Conservation (phyloP, 2,329 filamentous ascomycete species). For the Ophiobolus disseminans region DNA sequence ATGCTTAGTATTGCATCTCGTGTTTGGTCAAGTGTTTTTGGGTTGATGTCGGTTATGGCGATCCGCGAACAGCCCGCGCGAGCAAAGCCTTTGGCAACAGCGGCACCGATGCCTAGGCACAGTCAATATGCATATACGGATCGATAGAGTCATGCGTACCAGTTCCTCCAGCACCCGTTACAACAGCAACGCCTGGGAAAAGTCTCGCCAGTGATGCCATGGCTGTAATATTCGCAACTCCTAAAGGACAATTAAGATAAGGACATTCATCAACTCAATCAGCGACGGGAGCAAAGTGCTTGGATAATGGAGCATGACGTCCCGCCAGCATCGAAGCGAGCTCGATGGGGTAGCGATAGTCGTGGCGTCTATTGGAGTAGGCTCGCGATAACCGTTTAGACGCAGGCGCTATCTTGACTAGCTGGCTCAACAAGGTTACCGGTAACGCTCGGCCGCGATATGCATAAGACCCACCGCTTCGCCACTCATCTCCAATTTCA, state of each 20-base stretch:
- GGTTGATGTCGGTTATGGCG: constrained; percentile 61
- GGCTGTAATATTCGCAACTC: no score
- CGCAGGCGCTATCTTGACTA: no score
- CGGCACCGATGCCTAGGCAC: constrained; percentile 61
- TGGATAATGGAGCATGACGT: not conserved
- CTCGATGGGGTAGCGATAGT: not conserved
- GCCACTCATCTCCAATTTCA: constrained; percentile 8
- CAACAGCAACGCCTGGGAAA: constrained; percentile 40
- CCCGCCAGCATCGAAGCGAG: not conserved
- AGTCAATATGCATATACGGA: constrained; percentile 5
- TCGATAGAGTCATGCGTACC: constrained; percentile 21
- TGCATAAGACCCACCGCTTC: not conserved
- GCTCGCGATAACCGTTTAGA: no score
- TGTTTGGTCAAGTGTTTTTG: constrained; percentile 49
- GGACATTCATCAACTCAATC: no score
- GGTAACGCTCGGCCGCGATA: no score
- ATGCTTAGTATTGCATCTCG: constrained; percentile 28
- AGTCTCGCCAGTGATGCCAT: constrained; percentile 22
- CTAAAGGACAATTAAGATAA: no score
- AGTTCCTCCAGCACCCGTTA: constrained; percentile 46
- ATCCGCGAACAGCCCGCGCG: constrained; percentile 59
- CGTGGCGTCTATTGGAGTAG: constrained; percentile 7
- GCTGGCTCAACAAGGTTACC: no score
- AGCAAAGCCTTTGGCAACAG: constrained; percentile 60
- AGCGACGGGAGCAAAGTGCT: no score